Evolutionary conservation across 805 yeast genomes (phyloP), one percentile per base, ranked within the genome.

Genomic region (Lipomyces oligophaga): DNA sequence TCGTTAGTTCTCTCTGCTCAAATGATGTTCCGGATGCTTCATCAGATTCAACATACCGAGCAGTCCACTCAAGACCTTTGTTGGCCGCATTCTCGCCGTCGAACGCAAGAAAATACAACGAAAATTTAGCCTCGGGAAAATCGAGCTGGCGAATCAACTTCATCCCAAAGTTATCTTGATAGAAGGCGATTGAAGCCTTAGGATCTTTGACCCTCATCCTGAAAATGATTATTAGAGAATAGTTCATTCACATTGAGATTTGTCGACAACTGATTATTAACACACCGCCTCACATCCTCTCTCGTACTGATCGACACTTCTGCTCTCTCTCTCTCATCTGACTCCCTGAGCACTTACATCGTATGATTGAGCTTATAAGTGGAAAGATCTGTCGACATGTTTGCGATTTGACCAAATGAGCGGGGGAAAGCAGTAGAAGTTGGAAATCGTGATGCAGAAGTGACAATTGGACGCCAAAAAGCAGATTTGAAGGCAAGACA

Each of bases 191-290:
- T 13, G 94, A 78, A 16, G 70, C 75, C 60, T 77, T 73, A 27
- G 96, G 90, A 62, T 90, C 87, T 60, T 86, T 81, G 58, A 90
- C 79, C 54, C 96, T 80, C 44, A 90, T 67, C 68, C 79, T 5
- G 88, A 24, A 8, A 13, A 3, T 5, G 20, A 24, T 24, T 31
- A 15, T 10, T 22, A 36, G 25, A 31, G 35, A 20, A 34, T 8
- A 8, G 13, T 24, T 33, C 22, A n/a, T n/a, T n/a, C n/a, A n/a
- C n/a, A n/a, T n/a, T n/a, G n/a, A n/a, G n/a, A n/a, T n/a, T n/a
- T n/a, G n/a, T n/a, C n/a, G n/a, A n/a, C n/a, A 25, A 13, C 19
- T 15, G 13, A 19, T 15, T 5, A 8, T 16, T 21, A 34, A 7
- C 31, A 22, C 11, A n/a, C 30, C 13, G 11, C 30, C 30, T 8